A percentile compares a stretch with the other conserved stretches of the same genome.
Conservation (phyloP, 805 yeast genomes). For the Yarrowia keelungensis region DNA sequence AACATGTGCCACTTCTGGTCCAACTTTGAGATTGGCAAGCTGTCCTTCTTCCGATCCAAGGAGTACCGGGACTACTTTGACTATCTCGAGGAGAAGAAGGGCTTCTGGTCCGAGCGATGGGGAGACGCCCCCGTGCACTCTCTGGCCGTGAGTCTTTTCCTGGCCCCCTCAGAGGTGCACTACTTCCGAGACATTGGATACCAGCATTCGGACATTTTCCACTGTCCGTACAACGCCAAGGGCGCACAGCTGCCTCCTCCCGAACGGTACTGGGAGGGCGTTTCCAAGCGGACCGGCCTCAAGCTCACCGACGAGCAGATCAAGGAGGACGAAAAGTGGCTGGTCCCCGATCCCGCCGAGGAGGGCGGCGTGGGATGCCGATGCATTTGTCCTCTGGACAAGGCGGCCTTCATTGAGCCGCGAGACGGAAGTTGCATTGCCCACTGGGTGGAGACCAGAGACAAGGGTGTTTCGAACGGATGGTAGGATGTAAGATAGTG, state of each 20-base stretch:
- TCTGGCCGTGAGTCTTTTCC: constrained; percentile 77
- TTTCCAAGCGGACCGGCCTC: constrained; percentile 20
- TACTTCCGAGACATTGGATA: constrained; percentile 94
- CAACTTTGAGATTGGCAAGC: constrained; percentile 88
- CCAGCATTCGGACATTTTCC: constrained; percentile 77
- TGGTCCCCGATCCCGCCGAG: constrained; percentile 50
- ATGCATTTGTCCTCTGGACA: constrained; percentile 70
- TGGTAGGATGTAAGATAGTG: background rate
- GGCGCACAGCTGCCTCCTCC: constrained; percentile 48
- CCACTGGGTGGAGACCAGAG: constrained; percentile 46
- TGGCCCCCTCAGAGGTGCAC: constrained; percentile 74
- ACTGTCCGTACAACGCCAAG: constrained; percentile 77
- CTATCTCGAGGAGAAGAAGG: constrained; percentile 72
- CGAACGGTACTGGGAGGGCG: constrained; percentile 31
- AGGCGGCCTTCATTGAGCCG: constrained; percentile 49
- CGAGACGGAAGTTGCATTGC: constrained; percentile 49
- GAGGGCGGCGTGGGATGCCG: constrained; percentile 78
- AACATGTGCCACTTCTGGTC: constrained; percentile 91
- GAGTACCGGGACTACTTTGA: constrained; percentile 72
- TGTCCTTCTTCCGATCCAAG: constrained; percentile 72
- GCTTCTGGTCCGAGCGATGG: constrained; percentile 93
- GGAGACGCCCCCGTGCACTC: constrained; percentile 98
- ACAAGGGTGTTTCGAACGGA: constrained; percentile 6
- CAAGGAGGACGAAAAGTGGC: constrained; percentile 53
- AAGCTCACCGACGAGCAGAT: constrained; percentile 46